phyloP scores from a whole-genome alignment of 495 filamentous ascomycete species.

The Aspergillus coremiiformis region DNA sequence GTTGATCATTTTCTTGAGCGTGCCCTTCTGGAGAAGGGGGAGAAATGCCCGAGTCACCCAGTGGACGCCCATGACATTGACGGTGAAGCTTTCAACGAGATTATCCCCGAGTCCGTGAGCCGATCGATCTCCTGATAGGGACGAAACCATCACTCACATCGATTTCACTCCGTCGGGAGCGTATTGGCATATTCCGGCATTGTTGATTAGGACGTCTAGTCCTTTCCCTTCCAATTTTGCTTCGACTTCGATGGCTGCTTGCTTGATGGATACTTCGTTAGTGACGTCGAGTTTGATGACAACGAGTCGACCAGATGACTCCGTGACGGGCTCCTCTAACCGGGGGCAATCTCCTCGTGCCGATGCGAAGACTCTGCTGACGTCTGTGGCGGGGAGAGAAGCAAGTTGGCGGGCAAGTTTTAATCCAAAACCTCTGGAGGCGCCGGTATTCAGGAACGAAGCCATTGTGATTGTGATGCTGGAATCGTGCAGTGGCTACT shows the following conservation, averaged over 20 bases:
- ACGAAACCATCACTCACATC: constrained; percentile 21
- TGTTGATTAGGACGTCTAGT: constrained; percentile 49
- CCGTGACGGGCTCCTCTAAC: constrained; percentile 13
- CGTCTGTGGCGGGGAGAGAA: too few species aligned
- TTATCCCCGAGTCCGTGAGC: constrained; percentile 17
- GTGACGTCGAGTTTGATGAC: constrained; percentile 32
- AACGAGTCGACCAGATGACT: constrained; percentile 8
- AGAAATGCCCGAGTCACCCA: constrained; percentile 37
- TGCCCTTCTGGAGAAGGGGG: constrained; percentile 38
- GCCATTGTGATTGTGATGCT: constrained; percentile 14
- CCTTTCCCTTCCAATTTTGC: constrained; percentile 31
- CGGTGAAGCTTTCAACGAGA: constrained; percentile 32
- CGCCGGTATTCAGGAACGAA: constrained; percentile 29
- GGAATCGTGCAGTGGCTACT: too few species aligned
- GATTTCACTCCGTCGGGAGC: constrained; percentile 18
- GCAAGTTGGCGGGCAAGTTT: constrained; percentile 38
- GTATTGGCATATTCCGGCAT: constrained; percentile 32
- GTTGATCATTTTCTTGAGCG: constrained; percentile 40
- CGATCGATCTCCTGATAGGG: neutral
- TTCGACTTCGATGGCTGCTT: constrained; percentile 30
- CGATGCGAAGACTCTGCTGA: constrained; percentile 29
- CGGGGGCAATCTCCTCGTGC: constrained; percentile 21
- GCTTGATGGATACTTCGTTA: constrained; percentile 33
- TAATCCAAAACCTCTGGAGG: constrained; percentile 49
- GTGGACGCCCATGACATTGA: constrained; percentile 41